These are phyloP conservation scores for Dioscorea alata DNA, from an alignment of 106 monocot genomes.

Conservation along the genomic window DNA sequence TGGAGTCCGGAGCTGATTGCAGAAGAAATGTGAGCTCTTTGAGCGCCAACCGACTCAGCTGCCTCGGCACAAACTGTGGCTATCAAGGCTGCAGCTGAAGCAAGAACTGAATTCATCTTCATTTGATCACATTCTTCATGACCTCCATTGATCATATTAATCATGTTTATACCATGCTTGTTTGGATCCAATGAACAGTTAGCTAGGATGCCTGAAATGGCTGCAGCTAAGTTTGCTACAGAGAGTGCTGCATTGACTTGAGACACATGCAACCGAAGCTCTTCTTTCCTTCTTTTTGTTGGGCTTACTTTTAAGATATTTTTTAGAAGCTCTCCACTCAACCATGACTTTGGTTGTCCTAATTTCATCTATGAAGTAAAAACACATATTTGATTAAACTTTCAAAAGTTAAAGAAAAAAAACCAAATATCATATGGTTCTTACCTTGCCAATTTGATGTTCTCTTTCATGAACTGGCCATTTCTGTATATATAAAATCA, in stretches of 20 bases:
- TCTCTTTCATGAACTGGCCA: constrained; percentile 14
- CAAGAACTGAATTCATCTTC: constrained; percentile 39
- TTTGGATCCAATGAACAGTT: constrained; percentile 18
- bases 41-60: constrained; percentile 55
- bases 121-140: constrained; percentile 8
- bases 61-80: constrained; percentile 72
- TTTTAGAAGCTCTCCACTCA: constrained; percentile 21
- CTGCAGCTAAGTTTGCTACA: constrained; percentile 58
- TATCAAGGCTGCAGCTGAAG: constrained; percentile 49
- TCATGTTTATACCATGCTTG: not conserved
- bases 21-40: constrained; percentile 34
- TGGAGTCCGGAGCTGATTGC: constrained; percentile 43
- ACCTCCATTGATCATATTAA: constrained; percentile 1
- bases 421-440: not conserved
- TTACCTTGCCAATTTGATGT: constrained; percentile 23
- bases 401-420: too few species aligned
- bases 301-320: constrained; percentile 22
- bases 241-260: constrained; percentile 59
- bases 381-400: not conserved
- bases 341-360: constrained; percentile 28
- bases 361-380: constrained; percentile 17
- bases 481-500: constrained; percentile 11
- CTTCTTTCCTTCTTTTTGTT: constrained; percentile 44
- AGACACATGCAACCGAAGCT: constrained; percentile 28
- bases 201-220: constrained; percentile 40